A percentile compares a stretch with the other conserved stretches of the same genome.
These are phyloP conservation scores for Saraca asoca DNA, from an alignment of 331 rosid species.

Conservation along the genomic window DNA sequence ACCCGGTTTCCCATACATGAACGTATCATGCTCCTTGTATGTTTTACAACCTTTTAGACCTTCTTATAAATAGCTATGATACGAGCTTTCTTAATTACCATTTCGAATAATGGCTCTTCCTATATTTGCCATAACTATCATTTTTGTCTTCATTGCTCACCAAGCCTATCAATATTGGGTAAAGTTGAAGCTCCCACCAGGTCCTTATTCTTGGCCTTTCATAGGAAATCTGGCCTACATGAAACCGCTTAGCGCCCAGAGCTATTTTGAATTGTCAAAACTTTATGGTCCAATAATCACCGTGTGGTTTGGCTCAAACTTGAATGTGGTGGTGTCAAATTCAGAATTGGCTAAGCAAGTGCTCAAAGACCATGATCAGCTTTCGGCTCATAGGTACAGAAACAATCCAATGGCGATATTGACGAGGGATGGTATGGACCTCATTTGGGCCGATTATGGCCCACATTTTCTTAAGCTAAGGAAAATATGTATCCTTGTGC, in stretches of 20 bases:
- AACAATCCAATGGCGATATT: neutral
- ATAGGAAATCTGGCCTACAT: neutral
- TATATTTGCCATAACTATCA: neutral
- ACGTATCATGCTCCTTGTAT: too few relatives aligned
- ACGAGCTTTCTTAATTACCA: too few relatives aligned
- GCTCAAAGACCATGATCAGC: neutral
- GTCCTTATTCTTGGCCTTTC: neutral
- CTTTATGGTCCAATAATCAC: neutral
- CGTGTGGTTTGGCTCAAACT: neutral
- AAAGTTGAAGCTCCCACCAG: neutral
- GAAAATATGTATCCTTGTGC: too few relatives aligned
- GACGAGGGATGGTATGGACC: neutral
- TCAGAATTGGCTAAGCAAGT: neutral
- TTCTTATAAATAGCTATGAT: too few relatives aligned
- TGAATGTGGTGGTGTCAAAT: neutral
- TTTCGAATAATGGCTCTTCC: too few relatives aligned
- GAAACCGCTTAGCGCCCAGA: neutral
- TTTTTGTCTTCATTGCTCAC: neutral
- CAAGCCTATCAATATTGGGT: neutral
- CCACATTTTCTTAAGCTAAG: neutral
- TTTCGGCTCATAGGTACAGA: neutral
- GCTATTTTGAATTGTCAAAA: neutral
- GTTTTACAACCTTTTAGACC: too few relatives aligned
- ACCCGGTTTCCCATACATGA: too few relatives aligned
- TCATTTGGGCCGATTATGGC: neutral